phyloP scores from a whole-genome alignment of 2,329 filamentous ascomycete genomes.

The Aspergillus glaucus region DNA sequence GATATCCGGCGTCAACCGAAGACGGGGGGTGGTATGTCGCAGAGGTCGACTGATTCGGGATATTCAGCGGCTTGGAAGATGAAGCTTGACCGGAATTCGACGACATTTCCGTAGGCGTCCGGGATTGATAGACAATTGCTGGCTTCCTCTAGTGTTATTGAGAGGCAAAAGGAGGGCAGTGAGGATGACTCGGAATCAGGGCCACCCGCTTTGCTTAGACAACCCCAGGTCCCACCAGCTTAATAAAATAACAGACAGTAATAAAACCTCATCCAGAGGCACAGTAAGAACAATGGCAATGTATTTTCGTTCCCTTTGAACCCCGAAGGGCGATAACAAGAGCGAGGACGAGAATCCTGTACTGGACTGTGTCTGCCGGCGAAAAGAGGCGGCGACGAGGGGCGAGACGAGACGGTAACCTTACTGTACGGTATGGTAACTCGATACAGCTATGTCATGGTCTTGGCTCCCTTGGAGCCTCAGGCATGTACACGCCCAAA shows the following conservation, averaged over 20 bases:
- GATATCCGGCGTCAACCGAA: conserved; percentile 28
- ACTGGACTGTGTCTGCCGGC: conserved; percentile 13
- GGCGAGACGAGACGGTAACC: conserved; percentile 8
- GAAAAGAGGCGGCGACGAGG: conserved; percentile 8
- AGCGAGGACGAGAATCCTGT: conserved; percentile 13
- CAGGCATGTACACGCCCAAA: conserved; percentile 23
- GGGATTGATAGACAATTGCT: not conserved
- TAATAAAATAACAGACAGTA: not conserved
- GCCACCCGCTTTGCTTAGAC: not conserved
- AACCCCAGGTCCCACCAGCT: not conserved
- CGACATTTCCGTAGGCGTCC: conserved; percentile 31
- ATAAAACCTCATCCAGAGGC: not conserved
- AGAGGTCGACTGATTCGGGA: conserved; percentile 26
- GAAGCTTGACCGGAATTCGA: conserved; percentile 31
- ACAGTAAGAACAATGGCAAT: not conserved
- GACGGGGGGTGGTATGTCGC: conserved; percentile 22
- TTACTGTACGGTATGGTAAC: not conserved
- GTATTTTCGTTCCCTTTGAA: not conserved
- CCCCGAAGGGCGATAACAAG: conserved; percentile 11
- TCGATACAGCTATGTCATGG: conserved; percentile 12
- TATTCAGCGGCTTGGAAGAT: conserved; percentile 36
- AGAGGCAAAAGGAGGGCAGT: not conserved
- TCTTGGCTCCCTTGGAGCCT: conserved; percentile 17
- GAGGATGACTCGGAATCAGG: not conserved
- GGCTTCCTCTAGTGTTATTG: conserved; percentile 6